Evolutionary conservation across 371 early-diverging fungal species (phyloP).

Genomic region (Mucor irregularis): DNA sequence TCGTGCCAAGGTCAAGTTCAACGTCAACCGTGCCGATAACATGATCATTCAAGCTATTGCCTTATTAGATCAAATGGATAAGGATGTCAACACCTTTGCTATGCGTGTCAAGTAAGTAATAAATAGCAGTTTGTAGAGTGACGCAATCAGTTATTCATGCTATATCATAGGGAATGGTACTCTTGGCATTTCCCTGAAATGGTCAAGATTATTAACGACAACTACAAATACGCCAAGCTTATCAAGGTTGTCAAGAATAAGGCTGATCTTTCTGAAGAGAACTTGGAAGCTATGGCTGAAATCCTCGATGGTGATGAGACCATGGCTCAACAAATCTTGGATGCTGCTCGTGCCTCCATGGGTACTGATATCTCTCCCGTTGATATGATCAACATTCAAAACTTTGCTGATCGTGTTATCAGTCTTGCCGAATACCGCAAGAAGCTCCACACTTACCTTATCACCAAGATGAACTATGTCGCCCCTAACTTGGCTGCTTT

Average conservation of each 20-base stretch:
- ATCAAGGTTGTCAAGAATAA: constrained; percentile 92
- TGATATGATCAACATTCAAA: constrained; percentile 93
- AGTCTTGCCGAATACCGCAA: constrained; percentile 92
- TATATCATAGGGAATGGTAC: constrained; percentile 94
- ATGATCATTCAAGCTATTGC: constrained; percentile 93
- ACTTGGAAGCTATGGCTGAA: constrained; percentile 74
- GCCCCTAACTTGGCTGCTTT: constrained; percentile 98
- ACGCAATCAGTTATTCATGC: too few species aligned
- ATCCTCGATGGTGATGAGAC: constrained; percentile 69
- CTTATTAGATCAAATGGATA: constrained; percentile 91
- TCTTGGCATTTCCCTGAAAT: constrained; percentile 99
- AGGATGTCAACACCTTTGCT: constrained; percentile 92
- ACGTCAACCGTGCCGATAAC: constrained; percentile 92
- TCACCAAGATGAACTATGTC: constrained; percentile 93
- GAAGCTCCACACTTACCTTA: constrained; percentile 87
- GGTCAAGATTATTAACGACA: constrained; percentile 92
- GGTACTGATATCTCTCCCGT: constrained; percentile 91
- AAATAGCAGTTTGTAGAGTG: too few species aligned
- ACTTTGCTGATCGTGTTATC: constrained; percentile 93
- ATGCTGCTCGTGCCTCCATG: constrained; percentile 96
- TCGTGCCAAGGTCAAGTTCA: constrained; percentile 98
- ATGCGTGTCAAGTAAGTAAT: constrained; percentile 68
- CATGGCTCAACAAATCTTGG: constrained; percentile 78
- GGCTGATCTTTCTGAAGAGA: constrained; percentile 74
- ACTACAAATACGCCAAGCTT: constrained; percentile 86